Evolutionary conservation across 1,284 basidiomycete genomes (phyloP), one percentile per base, ranked within the genome.

Genomic region (Wallemia hederae): DNA sequence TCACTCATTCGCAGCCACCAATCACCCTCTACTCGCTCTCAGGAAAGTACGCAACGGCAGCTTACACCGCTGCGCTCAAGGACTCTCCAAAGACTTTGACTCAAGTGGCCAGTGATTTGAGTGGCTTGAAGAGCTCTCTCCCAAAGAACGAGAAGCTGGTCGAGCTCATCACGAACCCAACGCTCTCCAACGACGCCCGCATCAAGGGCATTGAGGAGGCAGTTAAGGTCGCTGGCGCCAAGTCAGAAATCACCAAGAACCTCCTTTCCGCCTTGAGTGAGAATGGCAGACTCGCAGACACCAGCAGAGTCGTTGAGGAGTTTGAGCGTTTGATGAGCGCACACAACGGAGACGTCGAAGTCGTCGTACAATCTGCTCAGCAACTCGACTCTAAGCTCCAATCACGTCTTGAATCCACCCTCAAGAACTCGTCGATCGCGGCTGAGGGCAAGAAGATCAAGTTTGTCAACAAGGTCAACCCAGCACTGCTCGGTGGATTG

Each of bases 21-120:
- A 29, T 64, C 29, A 60, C 62, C 58, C 59, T 63, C 26, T 49
- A 64, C 63, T 66, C 63, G 33, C 65, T 86, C 65, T 79, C 85
- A 58, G 74, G 79, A 71, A 97, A 96, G 74, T 98, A 99, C 74
- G 92, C 94, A 64, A 83, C 85, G 63, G 92, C 94, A 27, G 79
- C 86, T 65, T 99, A 86, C 74, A 80, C 82, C 60, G 92, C 92
- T 61, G 90, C 94, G 22, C 80, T 90, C 69, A 77, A 81, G 68
- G 85, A 89, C 75, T 85, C 83, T 1, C 79, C 84, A 62, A 67
- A 70, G 64, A 74, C 76, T 24, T 80, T 94, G 70, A 80, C 73
- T 73, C 83, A 86, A 72, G 85, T 89, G 66, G 81, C 85, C 70
- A 67, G 77, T 39, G 92, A 97, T 72, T 80, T 98, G 66, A 75